Percentiles rank a stretch among this genome's conserved stretches.
phyloP scores from a whole-genome alignment of 2,329 filamentous ascomycete genomes.

The Pseudocercospora cruenta region DNA sequence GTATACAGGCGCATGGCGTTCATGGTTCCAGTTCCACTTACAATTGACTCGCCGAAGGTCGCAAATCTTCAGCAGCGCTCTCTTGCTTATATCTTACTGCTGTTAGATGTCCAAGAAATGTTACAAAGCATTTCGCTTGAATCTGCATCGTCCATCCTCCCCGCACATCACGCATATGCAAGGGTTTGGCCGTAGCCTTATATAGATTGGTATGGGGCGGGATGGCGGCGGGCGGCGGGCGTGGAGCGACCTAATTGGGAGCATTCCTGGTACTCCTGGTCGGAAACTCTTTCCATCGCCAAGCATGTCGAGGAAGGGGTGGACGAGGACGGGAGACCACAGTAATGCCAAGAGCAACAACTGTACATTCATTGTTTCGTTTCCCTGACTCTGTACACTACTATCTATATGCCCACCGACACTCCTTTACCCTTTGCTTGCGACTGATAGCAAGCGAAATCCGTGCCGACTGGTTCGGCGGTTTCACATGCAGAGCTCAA shows the following conservation, averaged over 20 bases:
- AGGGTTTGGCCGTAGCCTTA: background rate
- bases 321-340: background rate
- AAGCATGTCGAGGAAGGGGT: slow-evolving; percentile 2
- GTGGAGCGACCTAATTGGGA: background rate
- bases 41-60: no score
- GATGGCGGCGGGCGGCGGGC: background rate
- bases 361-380: slow-evolving; percentile 1
- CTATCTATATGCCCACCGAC: background rate
- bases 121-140: background rate
- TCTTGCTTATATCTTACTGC: no score
- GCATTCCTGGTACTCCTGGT: background rate
- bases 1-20: background rate
- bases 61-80: no score
- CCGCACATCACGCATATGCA: background rate
- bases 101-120: background rate
- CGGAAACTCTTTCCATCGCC: background rate
- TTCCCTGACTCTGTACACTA: background rate
- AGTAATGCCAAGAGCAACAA: background rate
- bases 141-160: background rate
- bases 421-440: background rate
- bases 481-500: background rate
- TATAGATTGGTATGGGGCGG: slow-evolving; percentile 1
- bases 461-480: slow-evolving; percentile 6
- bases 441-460: background rate
- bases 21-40: background rate